These are phyloP conservation scores for Yamadazyma dendronema DNA, from an alignment of 1,139 yeast genomes.

Conservation along the genomic window DNA sequence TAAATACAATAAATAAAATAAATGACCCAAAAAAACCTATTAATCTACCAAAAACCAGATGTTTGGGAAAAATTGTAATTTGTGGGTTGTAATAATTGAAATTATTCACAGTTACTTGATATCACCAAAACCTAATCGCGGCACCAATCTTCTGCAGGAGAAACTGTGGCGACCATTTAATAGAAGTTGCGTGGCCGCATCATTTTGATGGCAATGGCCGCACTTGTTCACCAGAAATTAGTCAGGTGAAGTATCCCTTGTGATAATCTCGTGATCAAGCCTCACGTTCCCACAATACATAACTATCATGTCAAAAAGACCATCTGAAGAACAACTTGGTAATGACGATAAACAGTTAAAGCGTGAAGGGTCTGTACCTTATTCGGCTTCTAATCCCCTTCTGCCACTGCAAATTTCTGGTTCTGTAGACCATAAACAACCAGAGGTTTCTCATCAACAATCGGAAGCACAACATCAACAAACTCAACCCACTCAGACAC, in stretches of 20 bases:
- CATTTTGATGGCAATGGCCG: too few relatives aligned
- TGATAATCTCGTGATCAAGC: conserved; percentile 13
- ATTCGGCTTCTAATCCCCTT: neutral
- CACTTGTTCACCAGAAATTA: too few relatives aligned
- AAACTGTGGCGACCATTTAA: too few relatives aligned
- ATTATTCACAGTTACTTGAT: too few relatives aligned
- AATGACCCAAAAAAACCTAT: neutral
- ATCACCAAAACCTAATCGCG: too few relatives aligned
- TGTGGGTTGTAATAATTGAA: too few relatives aligned
- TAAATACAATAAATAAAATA: neutral
- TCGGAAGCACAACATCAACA: conserved; percentile 12
- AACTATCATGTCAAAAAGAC: conserved; percentile 18
- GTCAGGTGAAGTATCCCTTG: conserved; percentile 14
- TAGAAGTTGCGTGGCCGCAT: too few relatives aligned
- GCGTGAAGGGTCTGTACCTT: neutral
- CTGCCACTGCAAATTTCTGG: neutral
- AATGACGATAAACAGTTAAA: neutral
- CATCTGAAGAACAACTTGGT: conserved; percentile 4
- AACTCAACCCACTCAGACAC: conserved; percentile 8
- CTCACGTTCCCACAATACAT: too few relatives aligned
- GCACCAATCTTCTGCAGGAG: too few relatives aligned
- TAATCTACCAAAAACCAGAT: neutral
- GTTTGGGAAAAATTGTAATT: too few relatives aligned
- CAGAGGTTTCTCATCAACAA: neutral
- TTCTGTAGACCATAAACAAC: neutral